Percentiles rank a stretch among this genome's conserved stretches.
These are phyloP conservation scores for Stagonosporopsis rhizophila DNA, from an alignment of 2,329 filamentous ascomycete genomes.

Conservation along the genomic window DNA sequence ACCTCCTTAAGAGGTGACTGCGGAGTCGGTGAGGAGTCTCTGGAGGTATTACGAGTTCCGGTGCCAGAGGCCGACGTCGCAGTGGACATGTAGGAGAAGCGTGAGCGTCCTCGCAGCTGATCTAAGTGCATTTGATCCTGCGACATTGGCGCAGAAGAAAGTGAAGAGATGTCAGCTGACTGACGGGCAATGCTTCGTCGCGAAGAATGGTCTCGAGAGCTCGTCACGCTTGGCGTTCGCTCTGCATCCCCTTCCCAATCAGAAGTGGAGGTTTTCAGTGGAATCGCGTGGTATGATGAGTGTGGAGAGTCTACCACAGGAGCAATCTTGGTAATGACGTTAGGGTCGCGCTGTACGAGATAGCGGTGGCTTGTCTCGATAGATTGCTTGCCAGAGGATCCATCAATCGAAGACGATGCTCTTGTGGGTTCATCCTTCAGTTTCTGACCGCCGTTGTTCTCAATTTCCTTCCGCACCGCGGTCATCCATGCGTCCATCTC, in stretches of 20 bases:
- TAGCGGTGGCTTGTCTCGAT: slow-evolving; percentile 48
- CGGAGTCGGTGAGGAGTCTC: slow-evolving; percentile 46
- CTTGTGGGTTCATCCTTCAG: slow-evolving; percentile 37
- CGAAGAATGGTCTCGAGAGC: slow-evolving; percentile 41
- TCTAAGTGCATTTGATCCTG: slow-evolving; percentile 47
- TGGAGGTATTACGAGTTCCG: slow-evolving; percentile 44
- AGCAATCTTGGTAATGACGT: slow-evolving; percentile 36
- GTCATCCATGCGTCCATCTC: slow-evolving; percentile 81
- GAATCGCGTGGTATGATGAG: slow-evolving; percentile 38
- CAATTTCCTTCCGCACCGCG: slow-evolving; percentile 72
- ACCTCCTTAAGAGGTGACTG: slow-evolving; percentile 43
- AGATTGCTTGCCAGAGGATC: slow-evolving; percentile 31
- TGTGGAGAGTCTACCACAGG: slow-evolving; percentile 48
- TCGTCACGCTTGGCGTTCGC: slow-evolving; percentile 37
- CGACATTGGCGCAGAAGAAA: slow-evolving; percentile 44
- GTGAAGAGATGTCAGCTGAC: slow-evolving; percentile 46
- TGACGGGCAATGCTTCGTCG: slow-evolving; percentile 37
- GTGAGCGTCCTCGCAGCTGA: slow-evolving; percentile 46
- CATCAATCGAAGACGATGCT: slow-evolving; percentile 40
- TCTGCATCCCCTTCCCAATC: slow-evolving; percentile 43
- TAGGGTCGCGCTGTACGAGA: slow-evolving; percentile 45
- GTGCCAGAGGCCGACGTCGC: slow-evolving; percentile 45
- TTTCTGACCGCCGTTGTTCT: slow-evolving; percentile 72
- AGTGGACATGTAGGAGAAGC: slow-evolving; percentile 48
- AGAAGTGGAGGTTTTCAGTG: slow-evolving; percentile 39